These are phyloP conservation scores for Botryococcus braunii DNA, from an alignment of 163 green algal species.

Conservation along the genomic window DNA sequence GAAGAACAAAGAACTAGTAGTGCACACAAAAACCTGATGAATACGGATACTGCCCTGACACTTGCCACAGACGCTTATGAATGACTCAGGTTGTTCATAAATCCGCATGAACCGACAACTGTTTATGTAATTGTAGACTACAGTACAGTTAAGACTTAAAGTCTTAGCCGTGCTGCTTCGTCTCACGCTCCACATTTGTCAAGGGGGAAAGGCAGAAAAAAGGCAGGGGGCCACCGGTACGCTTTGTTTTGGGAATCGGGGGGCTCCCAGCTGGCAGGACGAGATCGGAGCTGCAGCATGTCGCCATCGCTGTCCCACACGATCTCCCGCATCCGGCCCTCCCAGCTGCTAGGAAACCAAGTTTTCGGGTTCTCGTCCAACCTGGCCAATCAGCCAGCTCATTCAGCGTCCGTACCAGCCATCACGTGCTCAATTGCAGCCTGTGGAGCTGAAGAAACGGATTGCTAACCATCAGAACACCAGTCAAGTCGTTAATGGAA, in stretches of 20 bases:
- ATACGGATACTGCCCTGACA: background rate
- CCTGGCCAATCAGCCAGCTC: no score
- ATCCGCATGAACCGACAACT: background rate
- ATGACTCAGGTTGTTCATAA: background rate
- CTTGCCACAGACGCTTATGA: background rate
- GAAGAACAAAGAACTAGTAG: background rate
- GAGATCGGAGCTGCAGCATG: conserved; percentile 20
- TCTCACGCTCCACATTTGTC: background rate
- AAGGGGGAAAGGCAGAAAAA: no score
- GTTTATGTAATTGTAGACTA: background rate
- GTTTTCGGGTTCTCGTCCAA: background rate
- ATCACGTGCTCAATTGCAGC: no score
- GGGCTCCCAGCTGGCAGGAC: conserved; percentile 14
- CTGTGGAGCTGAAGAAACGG: no score
- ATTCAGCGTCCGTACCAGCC: no score
- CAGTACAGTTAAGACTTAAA: background rate
- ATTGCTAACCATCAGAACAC: no score
- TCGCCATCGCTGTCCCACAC: conserved; percentile 43
- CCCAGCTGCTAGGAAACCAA: conserved; percentile 6
- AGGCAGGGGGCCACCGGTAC: background rate
- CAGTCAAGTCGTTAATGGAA: no score
- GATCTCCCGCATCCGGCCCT: conserved; percentile 33
- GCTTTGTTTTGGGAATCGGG: background rate
- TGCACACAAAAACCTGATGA: background rate
- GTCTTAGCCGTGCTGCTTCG: background rate